Evolutionary conservation across 2,329 filamentous ascomycete species (phyloP).

Genomic region (Penicillium crustosum): DNA sequence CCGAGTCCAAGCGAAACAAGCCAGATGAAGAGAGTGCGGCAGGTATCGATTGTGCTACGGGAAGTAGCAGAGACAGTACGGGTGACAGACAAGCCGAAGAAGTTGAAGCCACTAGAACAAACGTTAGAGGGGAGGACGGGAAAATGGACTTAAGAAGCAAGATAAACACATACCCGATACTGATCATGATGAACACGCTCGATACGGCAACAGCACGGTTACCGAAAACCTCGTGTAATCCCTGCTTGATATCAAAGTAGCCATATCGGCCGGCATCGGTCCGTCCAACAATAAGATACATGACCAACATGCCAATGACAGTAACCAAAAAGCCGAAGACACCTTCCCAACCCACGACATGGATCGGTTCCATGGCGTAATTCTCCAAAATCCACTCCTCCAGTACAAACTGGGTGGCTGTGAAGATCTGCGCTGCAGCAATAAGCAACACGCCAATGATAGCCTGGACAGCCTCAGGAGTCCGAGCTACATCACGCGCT

Average conservation of each 20-base stretch:
- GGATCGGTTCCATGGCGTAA: slow-evolving; percentile 78
- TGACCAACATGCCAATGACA: slow-evolving; percentile 70
- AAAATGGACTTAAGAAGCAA: not conserved
- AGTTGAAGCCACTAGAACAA: slow-evolving; percentile 81
- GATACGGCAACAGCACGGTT: slow-evolving; percentile 71
- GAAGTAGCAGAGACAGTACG: slow-evolving; percentile 86
- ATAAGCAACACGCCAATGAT: slow-evolving; percentile 86
- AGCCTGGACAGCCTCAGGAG: slow-evolving; percentile 63
- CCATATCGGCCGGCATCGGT: slow-evolving; percentile 73
- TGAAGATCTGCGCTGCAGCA: slow-evolving; percentile 93
- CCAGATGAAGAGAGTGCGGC: slow-evolving; percentile 97
- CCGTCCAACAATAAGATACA: slow-evolving; percentile 74
- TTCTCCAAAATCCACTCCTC: slow-evolving; percentile 89
- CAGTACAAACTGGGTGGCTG: slow-evolving; percentile 90
- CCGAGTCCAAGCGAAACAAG: slow-evolving; percentile 86
- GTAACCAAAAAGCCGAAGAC: slow-evolving; percentile 85
- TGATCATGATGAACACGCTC: slow-evolving; percentile 91
- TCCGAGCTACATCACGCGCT: slow-evolving; percentile 42
- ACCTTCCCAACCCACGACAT: slow-evolving; percentile 95
- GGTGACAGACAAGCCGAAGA: slow-evolving; percentile 94
- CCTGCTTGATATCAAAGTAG: slow-evolving; percentile 87
- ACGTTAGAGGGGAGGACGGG: slow-evolving; percentile 4
- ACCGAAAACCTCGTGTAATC: slow-evolving; percentile 74
- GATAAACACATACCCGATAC: slow-evolving; percentile 72
- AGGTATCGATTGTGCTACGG: slow-evolving; percentile 94